Percentiles rank a stretch among this genome's conserved stretches.
Conservation (phyloP, 352 stramenopile genomes). For the Peronospora belbahrii region DNA sequence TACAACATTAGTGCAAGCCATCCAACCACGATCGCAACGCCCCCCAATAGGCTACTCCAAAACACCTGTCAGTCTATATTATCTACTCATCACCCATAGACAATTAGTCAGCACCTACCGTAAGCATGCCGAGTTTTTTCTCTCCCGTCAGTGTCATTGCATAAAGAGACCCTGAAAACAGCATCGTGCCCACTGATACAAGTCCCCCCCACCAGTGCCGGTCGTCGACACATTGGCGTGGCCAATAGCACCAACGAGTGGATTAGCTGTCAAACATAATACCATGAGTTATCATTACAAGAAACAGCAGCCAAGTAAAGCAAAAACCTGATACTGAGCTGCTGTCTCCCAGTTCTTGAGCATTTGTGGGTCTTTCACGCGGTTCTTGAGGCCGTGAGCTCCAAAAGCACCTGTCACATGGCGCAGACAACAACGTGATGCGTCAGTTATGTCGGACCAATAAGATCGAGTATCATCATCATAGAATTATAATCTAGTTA, state of each 20-base stretch:
- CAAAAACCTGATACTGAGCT: constrained; percentile 63
- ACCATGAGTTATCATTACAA: not conserved
- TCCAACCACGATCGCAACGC: constrained; percentile 55
- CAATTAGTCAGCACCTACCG: constrained; percentile 34
- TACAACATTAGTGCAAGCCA: constrained; percentile 70
- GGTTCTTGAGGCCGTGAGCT: constrained; percentile 58
- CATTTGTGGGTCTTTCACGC: constrained; percentile 65
- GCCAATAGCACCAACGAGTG: constrained; percentile 71
- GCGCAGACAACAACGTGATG: not conserved
- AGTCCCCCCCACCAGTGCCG: constrained; percentile 47
- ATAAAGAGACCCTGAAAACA: constrained; percentile 81
- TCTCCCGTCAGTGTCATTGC: constrained; percentile 66
- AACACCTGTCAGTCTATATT: constrained; percentile 1
- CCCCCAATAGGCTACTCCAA: constrained; percentile 52
- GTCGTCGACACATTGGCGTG: constrained; percentile 53
- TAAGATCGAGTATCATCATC: no score
- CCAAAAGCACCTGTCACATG: constrained; percentile 59
- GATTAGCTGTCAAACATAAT: constrained; percentile 28
- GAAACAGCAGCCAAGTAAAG: not conserved
- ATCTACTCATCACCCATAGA: not conserved
- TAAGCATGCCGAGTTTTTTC: constrained; percentile 67
- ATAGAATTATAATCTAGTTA: no score
- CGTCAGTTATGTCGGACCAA: constrained; percentile 1
- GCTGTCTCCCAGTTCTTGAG: constrained; percentile 84
- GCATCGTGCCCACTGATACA: constrained; percentile 47